Base-by-base conservation (phyloP, 345 rosid genomes). In the Linum trigynum region DNA sequence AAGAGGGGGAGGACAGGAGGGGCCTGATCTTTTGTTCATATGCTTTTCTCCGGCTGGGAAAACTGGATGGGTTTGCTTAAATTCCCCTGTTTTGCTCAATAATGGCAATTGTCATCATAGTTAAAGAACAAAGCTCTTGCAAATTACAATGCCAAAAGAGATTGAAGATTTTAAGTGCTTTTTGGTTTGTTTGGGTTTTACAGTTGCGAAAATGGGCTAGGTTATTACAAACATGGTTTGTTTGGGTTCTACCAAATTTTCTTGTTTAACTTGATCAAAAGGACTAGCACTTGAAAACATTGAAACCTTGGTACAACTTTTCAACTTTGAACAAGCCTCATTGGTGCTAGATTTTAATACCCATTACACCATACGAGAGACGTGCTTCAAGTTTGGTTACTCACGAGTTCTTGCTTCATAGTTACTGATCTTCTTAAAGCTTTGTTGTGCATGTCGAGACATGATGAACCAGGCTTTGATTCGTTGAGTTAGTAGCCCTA, bases 151-250 rank as follows among this genome's bases (percentile, higher is more conserved):
- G 76, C 67, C 71, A 78, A 76, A 71, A 68, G 64, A 72, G 71
- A 75, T 64, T 63, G 74, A 71, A 64, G 66, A 65, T 59, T 65
- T 23, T 42, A 43, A 32, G 61, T 39, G 50, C 39, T 65, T 55
- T 65, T 40, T 23, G 32, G 32, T 23, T 23, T 23, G 32, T 23
- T 23, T 23, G 32, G 3, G 74, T 65, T 57, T 72, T 59, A 71
- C 61, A 71, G 69, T 70, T 77, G 74, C 70, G 32, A 77, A 82
- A 79, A 75, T 77, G 74, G 17, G 57, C 60, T 12, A 69, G 67
- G 40, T 38, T 73, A 0, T 23, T 23, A 23, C 32, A 23, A 65
- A 59, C 16, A 39, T 69, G 60, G 61, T 41, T 65, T 66, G 37
- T 59, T 66, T 36, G 11, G 64, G 41, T 70, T 48, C 17, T 42